A percentile compares a stretch with the other conserved stretches of the same genome.
These are phyloP conservation scores for Trametes meyenii DNA, from an alignment of 768 basidiomycete genomes.

Conservation along the genomic window DNA sequence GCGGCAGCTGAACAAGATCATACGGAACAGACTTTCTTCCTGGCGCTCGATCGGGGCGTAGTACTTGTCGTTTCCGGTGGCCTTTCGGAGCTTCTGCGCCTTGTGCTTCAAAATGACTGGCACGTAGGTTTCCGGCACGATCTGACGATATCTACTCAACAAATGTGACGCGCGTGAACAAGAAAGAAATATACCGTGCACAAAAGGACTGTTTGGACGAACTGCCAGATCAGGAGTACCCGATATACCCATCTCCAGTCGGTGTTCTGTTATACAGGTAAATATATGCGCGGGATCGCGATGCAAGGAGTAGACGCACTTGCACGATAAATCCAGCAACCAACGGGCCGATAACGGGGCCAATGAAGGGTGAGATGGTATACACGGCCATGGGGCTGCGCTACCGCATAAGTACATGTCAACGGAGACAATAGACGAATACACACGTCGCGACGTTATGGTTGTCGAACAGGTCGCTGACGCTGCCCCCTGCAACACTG, in stretches of 20 bases:
- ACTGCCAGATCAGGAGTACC: slow-evolving; percentile 69
- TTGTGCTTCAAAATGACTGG: slow-evolving; percentile 65
- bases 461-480: slow-evolving; percentile 60
- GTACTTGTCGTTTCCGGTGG: slow-evolving; percentile 54
- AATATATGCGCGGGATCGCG: background rate
- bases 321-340: slow-evolving; percentile 68
- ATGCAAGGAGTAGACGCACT: slow-evolving; percentile 14
- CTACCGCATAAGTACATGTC: slow-evolving; percentile 8
- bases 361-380: slow-evolving; percentile 56
- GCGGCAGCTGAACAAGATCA: slow-evolving; percentile 61
- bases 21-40: slow-evolving; percentile 45
- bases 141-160: slow-evolving; percentile 35
- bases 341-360: slow-evolving; percentile 59
- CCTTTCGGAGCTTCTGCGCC: slow-evolving; percentile 58
- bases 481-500: slow-evolving; percentile 62
- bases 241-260: slow-evolving; percentile 83
- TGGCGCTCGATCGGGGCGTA: slow-evolving; percentile 62
- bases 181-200: slow-evolving; percentile 44
- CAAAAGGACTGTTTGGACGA: slow-evolving; percentile 53
- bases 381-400: slow-evolving; percentile 59
- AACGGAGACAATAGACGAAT: background rate
- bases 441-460: slow-evolving; percentile 61
- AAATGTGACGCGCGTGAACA: no score
- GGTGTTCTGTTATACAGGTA: slow-evolving; percentile 42
- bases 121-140: slow-evolving; percentile 73